phyloP scores from a whole-genome alignment of 164 flowering plant genomes.

The Kalanchoe fedtschenkoi region DNA sequence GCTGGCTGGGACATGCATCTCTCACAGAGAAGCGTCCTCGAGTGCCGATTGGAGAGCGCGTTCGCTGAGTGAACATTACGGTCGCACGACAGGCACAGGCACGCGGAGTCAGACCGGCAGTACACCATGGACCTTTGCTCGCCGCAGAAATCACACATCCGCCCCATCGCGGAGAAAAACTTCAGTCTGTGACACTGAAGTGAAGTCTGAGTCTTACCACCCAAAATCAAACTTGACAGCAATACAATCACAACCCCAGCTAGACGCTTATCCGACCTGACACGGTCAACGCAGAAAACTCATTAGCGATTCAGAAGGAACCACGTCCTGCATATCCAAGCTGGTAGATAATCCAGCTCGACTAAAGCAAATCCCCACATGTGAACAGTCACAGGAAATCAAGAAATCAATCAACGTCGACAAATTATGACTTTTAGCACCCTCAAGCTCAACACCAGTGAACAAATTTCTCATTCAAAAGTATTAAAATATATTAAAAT shows the following conservation, averaged over 20 bases:
- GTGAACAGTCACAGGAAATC: neutral
- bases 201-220: too few species aligned
- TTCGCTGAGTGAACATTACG: constrained; percentile 87
- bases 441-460: neutral
- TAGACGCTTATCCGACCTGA: too few species aligned
- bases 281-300: too few species aligned
- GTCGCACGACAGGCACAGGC: constrained; percentile 87
- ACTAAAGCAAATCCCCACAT: too few species aligned
- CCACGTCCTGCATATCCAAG: too few species aligned
- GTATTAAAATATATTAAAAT: too few species aligned
- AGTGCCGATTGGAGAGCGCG: constrained; percentile 79
- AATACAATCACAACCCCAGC: too few species aligned
- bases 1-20: constrained; percentile 84
- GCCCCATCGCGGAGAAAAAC: constrained; percentile 47
- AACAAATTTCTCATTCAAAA: neutral
- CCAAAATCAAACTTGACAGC: too few species aligned
- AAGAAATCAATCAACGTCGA: too few species aligned
- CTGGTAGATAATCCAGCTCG: too few species aligned
- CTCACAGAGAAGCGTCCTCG: constrained; percentile 77
- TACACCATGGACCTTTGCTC: constrained; percentile 75
- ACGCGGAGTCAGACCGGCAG: constrained; percentile 86
- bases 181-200: neutral
- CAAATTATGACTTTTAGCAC: too few species aligned
- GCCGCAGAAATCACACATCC: constrained; percentile 76
- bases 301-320: too few species aligned